A percentile compares a stretch with the other conserved stretches of the same genome.
Evolutionary conservation across 768 basidiomycete species (phyloP).

Genomic region (Trametes villosa): DNA sequence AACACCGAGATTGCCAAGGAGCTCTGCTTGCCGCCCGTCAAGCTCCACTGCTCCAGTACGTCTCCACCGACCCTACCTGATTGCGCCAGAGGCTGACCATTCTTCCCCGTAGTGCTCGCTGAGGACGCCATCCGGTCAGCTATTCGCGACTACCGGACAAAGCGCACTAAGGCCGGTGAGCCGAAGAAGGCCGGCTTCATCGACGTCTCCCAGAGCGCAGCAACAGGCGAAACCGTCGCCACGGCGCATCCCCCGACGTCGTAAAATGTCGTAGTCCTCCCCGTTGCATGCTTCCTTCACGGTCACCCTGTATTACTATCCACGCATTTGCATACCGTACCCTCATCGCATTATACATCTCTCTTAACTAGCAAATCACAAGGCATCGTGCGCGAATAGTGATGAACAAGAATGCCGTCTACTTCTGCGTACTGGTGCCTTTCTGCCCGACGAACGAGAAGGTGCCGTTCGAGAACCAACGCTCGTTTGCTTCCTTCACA

Average conservation of each 20-base stretch:
- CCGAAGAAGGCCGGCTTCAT: constrained; percentile 67
- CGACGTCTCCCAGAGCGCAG: constrained; percentile 64
- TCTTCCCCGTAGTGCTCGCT: constrained; percentile 80
- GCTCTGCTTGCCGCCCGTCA: constrained; percentile 92
- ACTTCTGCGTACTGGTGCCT: constrained; percentile 34
- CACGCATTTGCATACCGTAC: constrained; percentile 14
- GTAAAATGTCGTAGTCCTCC: not conserved
- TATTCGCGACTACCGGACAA: constrained; percentile 92
- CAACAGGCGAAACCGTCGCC: constrained; percentile 57
- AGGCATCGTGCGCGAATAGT: not conserved
- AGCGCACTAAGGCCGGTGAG: constrained; percentile 60
- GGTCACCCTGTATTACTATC: constrained; percentile 19
- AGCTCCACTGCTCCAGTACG: constrained; percentile 92
- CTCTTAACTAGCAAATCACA: not conserved
- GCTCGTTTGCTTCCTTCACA: constrained; percentile 94
- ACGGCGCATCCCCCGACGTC: constrained; percentile 38
- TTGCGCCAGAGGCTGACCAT: constrained; percentile 11
- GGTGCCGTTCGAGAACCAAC: constrained; percentile 90
- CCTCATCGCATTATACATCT: constrained; percentile 16
- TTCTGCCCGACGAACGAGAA: constrained; percentile 79
- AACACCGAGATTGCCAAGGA: constrained; percentile 99
- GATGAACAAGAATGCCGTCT: not conserved
- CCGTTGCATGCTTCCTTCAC: not conserved
- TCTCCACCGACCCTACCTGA: constrained; percentile 7
- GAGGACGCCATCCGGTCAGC: constrained; percentile 99